Conservation (phyloP, 176 grass and related monocot genomes). For the Eragrostis nindensis region DNA sequence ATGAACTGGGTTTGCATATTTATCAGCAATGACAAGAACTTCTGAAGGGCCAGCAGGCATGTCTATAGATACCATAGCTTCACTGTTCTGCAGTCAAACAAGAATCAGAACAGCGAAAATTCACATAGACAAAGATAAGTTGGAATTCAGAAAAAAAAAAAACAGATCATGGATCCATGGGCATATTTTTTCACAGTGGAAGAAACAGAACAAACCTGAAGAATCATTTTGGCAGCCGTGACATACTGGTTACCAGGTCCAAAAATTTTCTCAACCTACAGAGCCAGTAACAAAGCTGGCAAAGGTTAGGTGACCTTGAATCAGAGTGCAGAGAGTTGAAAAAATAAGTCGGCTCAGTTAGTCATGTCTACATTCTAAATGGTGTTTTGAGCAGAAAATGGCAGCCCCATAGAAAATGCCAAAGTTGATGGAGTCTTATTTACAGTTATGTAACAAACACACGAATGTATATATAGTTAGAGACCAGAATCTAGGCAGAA, state of each 20-base stretch:
- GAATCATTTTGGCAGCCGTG: constrained; percentile 99
- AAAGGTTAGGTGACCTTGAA: background rate
- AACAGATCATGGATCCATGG: background rate
- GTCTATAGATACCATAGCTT: constrained; percentile 97
- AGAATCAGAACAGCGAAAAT: constrained; percentile 31
- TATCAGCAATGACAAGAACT: constrained; percentile 92
- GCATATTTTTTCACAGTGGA: background rate
- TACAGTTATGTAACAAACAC: constrained; percentile 16
- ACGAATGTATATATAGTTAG: background rate
- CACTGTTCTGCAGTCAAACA: constrained; percentile 83
- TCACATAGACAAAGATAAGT: constrained; percentile 4
- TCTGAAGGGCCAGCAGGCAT: constrained; percentile 98
- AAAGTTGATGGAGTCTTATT: background rate
- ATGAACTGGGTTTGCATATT: constrained; percentile 78
- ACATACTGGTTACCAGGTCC: constrained; percentile 99
- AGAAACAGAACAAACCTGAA: constrained; percentile 67
- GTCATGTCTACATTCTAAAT: background rate
- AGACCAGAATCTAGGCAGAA: background rate
- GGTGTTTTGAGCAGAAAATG: background rate
- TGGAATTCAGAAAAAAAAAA: background rate
- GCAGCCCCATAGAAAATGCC: background rate
- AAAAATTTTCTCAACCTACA: constrained; percentile 94
- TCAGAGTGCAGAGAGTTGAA: background rate
- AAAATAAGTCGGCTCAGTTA: background rate
- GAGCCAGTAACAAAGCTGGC: background rate